Conservation (phyloP, 1,139 yeast species). For the Yamadazyma siamensis region DNA sequence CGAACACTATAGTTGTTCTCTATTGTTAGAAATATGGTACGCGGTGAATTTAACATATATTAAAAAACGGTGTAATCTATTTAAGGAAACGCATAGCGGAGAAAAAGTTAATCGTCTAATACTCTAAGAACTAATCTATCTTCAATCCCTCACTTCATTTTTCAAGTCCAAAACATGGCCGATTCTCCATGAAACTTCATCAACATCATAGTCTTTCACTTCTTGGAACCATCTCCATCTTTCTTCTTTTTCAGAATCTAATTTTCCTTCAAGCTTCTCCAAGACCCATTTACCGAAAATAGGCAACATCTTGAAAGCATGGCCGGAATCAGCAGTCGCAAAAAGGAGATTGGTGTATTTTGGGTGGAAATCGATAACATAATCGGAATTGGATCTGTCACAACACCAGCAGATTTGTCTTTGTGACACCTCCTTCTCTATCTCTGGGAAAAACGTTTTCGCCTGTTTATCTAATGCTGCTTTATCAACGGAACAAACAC, state of each 20-base stretch:
- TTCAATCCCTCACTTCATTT: conserved; percentile 1
- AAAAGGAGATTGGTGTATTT: conserved; percentile 11
- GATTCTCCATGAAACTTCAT: conserved; percentile 13
- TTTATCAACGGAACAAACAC: conserved; percentile 11
- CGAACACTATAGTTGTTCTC: no score
- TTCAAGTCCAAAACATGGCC: conserved; percentile 11
- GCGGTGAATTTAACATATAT: no score
- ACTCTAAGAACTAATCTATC: no score
- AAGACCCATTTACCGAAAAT: conserved; percentile 16
- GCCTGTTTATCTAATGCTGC: conserved; percentile 10
- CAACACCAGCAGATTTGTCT: conserved; percentile 21
- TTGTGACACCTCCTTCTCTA: conserved; percentile 12
- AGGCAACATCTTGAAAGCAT: conserved; percentile 18
- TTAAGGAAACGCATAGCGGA: no score
- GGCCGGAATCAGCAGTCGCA: conserved; percentile 21
- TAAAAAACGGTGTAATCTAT: no score
- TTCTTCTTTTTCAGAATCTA: conserved; percentile 6
- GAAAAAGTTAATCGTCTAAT: no score
- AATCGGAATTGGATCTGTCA: conserved; percentile 17
- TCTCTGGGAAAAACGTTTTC: conserved; percentile 12
- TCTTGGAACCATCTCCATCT: conserved; percentile 15
- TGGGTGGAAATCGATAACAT: conserved; percentile 17
- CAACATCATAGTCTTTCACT: conserved; percentile 5
- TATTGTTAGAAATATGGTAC: no score
- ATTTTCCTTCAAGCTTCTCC: conserved; percentile 7